phyloP scores from a whole-genome alignment of 2,329 filamentous ascomycete genomes.

The Apiospora kogelbergensis region DNA sequence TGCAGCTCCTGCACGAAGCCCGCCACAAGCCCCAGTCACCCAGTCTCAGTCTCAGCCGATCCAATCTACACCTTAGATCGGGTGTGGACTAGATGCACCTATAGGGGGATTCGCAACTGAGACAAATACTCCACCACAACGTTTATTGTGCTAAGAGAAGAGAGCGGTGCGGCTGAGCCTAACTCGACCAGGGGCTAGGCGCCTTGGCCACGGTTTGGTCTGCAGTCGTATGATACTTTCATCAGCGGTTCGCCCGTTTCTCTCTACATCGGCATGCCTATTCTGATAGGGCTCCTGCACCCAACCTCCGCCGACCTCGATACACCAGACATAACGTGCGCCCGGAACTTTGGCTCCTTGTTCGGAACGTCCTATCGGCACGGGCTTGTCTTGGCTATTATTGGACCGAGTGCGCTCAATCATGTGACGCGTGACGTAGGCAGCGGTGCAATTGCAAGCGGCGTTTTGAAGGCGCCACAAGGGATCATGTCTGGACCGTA shows the following conservation, averaged over 20 bases:
- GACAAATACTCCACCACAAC: background rate
- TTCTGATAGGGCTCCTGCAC: background rate
- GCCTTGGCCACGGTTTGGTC: background rate
- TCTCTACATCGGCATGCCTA: background rate
- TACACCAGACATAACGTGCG: background rate
- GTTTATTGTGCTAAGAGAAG: background rate
- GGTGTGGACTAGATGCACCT: background rate
- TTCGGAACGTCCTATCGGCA: background rate
- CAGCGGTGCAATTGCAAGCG: background rate
- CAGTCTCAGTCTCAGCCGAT: background rate
- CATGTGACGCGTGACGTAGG: background rate
- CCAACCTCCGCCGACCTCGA: background rate
- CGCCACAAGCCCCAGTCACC: background rate
- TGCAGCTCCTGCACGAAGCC: background rate
- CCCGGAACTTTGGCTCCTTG: background rate
- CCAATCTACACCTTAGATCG: background rate
- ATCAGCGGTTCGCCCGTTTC: background rate
- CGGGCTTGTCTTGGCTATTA: background rate
- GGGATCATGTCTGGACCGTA: background rate
- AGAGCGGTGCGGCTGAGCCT: background rate
- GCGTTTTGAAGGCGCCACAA: background rate
- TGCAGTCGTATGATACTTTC: background rate
- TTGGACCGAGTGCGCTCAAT: background rate
- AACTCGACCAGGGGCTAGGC: background rate
- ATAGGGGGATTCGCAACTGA: background rate